Conservation (phyloP, 225 moss, liverwort and hornwort genomes). For the Sphagnum contortum region DNA sequence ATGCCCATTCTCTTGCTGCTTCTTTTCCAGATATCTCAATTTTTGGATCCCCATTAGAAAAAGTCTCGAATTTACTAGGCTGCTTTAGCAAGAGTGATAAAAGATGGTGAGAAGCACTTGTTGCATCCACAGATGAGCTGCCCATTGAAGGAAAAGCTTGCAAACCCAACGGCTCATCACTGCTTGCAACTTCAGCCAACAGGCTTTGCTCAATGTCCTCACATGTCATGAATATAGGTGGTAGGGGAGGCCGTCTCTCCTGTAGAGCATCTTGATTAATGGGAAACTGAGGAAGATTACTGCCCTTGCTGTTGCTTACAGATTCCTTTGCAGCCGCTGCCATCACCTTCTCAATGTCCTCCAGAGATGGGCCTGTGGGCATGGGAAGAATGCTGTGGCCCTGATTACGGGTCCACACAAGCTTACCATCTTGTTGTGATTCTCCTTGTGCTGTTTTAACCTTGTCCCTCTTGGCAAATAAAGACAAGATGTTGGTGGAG, state of each 20-base stretch:
- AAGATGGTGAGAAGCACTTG: slow-evolving; percentile 74
- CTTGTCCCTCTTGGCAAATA: slow-evolving; percentile 47
- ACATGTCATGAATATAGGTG: slow-evolving; percentile 88
- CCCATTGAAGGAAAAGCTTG: slow-evolving; percentile 17
- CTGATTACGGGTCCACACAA: slow-evolving; percentile 31
- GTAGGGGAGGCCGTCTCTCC: slow-evolving; percentile 21
- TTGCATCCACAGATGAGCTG: slow-evolving; percentile 33
- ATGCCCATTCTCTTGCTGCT: slow-evolving; percentile 12
- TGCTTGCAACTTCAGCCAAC: slow-evolving; percentile 70
- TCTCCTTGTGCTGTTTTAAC: not conserved
- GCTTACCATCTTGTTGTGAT: slow-evolving; percentile 3
- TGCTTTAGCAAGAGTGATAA: slow-evolving; percentile 78
- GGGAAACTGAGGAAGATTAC: slow-evolving; percentile 20
- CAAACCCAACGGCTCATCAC: slow-evolving; percentile 13
- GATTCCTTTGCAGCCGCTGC: slow-evolving; percentile 28
- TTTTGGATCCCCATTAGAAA: slow-evolving; percentile 12
- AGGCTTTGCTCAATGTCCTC: slow-evolving; percentile 92
- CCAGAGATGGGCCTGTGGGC: slow-evolving; percentile 86
- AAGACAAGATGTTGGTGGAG: slow-evolving; percentile 49
- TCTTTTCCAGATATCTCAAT: slow-evolving; percentile 18
- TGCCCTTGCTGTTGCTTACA: slow-evolving; percentile 15
- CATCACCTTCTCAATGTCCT: slow-evolving; percentile 86
- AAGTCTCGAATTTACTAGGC: slow-evolving; percentile 22
- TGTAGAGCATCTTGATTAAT: slow-evolving; percentile 23
- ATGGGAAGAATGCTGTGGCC: slow-evolving; percentile 65